Percentiles rank a stretch among this genome's conserved stretches.
Evolutionary conservation across 2,329 filamentous ascomycete species (phyloP).

Genomic region (Metarhizium robertsii): DNA sequence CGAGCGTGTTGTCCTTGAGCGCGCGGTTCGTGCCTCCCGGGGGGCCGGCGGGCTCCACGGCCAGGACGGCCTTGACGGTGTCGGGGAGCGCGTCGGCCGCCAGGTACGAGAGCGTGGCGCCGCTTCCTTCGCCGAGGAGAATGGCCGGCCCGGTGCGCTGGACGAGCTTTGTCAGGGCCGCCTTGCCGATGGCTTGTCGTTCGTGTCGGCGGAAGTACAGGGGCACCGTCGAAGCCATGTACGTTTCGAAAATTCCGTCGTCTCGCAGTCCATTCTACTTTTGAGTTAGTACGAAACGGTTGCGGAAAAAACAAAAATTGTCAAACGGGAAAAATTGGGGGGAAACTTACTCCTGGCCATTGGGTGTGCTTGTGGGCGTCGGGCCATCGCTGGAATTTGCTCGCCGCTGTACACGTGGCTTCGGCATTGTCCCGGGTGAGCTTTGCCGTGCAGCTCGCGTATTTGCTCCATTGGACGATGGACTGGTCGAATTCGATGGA

Average conservation of each 20-base stretch:
- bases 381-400: slow-evolving; percentile 14
- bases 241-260: slow-evolving; percentile 38
- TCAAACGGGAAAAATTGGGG: too few species aligned
- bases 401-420: too few species aligned
- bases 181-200: slow-evolving; percentile 21
- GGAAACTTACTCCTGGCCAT: slow-evolving; percentile 27
- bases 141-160: slow-evolving; percentile 28
- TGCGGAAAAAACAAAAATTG: too few species aligned
- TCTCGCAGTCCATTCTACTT: slow-evolving; percentile 13
- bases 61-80: slow-evolving; percentile 37
- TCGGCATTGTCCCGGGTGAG: too few species aligned
- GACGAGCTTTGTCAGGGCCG: slow-evolving; percentile 32
- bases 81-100: slow-evolving; percentile 38
- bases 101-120: slow-evolving; percentile 35
- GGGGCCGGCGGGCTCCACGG: slow-evolving; percentile 44
- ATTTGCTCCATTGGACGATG: slow-evolving; percentile 7
- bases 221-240: slow-evolving; percentile 29
- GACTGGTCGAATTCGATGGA: slow-evolving; percentile 11
- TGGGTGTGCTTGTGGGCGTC: slow-evolving; percentile 22
- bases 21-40: slow-evolving; percentile 27
- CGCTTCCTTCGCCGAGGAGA: slow-evolving; percentile 41
- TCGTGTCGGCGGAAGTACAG: slow-evolving; percentile 24
- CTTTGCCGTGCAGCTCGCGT: too few species aligned
- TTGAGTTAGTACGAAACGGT: too few species aligned
- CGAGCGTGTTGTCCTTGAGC: slow-evolving; percentile 2